A percentile compares a stretch with the other conserved stretches of the same genome.
Evolutionary conservation across 2,329 filamentous ascomycete species (phyloP).

Genomic region (Colletotrichum limetticola): DNA sequence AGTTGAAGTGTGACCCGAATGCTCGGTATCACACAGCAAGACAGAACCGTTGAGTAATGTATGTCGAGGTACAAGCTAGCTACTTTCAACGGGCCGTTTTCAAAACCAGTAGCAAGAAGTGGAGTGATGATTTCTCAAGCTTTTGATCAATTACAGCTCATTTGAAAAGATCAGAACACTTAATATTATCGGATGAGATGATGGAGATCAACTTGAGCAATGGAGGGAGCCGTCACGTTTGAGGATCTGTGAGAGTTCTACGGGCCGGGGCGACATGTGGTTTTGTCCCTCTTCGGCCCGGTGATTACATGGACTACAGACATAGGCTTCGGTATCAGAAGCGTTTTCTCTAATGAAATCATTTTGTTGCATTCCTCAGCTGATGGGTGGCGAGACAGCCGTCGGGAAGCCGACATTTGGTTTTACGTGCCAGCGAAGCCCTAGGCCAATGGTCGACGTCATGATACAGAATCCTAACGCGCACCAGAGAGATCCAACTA

Average conservation of each 20-base stretch:
- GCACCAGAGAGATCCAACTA: neutral
- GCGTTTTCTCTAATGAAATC: neutral
- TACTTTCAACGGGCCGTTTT: too few relatives aligned
- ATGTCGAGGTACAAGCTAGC: too few relatives aligned
- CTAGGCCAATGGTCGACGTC: neutral
- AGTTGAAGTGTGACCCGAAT: neutral
- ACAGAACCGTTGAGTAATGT: neutral
- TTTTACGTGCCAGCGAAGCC: neutral
- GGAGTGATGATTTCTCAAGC: too few relatives aligned
- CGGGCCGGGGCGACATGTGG: neutral
- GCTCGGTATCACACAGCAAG: neutral
- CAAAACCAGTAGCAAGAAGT: too few relatives aligned
- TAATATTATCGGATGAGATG: neutral
- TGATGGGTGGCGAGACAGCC: neutral
- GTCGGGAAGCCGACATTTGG: neutral
- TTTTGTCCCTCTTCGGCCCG: neutral
- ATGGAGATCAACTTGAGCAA: neutral
- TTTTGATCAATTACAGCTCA: too few relatives aligned
- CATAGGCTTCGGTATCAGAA: neutral
- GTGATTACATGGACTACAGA: fast-evolving
- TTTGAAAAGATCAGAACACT: too few relatives aligned
- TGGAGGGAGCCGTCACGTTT: neutral
- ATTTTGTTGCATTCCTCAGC: neutral
- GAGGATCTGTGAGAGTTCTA: neutral
- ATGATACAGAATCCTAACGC: neutral